These are phyloP conservation scores for Aureobasidium uvarum DNA, from an alignment of 2,329 filamentous ascomycete species.

Conservation along the genomic window DNA sequence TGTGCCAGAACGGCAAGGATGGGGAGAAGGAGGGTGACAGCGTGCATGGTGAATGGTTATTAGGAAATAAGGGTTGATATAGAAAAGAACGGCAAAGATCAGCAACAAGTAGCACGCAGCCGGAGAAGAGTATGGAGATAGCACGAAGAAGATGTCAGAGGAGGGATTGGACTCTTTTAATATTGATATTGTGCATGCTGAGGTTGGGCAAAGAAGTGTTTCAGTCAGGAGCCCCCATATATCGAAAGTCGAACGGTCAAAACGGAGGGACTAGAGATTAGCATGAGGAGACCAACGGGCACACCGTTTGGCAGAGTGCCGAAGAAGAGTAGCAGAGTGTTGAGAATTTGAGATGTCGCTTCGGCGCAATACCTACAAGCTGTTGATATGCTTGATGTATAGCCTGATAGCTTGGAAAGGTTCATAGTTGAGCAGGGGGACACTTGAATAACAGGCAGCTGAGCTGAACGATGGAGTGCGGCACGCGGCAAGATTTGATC, in stretches of 20 bases:
- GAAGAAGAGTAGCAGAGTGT: background rate
- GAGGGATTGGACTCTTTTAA: background rate
- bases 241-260: slow-evolving; percentile 17
- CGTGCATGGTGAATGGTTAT: slow-evolving; percentile 11
- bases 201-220: background rate
- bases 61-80: background rate
- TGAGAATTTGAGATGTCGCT: background rate
- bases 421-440: background rate
- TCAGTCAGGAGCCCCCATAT: background rate
- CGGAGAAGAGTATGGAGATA: background rate
- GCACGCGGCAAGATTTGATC: background rate
- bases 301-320: background rate
- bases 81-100: background rate
- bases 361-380: background rate
- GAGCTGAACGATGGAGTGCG: too few relatives aligned
- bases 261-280: background rate
- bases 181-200: background rate
- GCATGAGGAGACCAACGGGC: background rate
- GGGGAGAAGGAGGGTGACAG: slow-evolving; percentile 13
- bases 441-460: background rate
- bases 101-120: background rate
- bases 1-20: slow-evolving; percentile 22
- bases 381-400: background rate
- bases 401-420: background rate
- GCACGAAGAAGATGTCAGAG: background rate